phyloP scores from a whole-genome alignment of 2,329 filamentous ascomycete species.

The Sclerotinia borealis region DNA sequence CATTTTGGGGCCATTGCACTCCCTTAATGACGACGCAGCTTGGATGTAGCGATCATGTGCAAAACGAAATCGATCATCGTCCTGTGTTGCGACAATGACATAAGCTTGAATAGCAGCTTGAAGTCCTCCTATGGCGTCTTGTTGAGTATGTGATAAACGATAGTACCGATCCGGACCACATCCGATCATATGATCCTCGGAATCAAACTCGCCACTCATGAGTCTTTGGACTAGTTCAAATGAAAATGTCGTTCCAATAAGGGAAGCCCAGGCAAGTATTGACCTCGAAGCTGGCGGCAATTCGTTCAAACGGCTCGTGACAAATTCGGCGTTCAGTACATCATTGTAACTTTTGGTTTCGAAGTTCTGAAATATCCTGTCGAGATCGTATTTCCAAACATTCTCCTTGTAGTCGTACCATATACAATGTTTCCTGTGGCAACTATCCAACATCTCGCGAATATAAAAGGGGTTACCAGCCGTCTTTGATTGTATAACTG shows the following conservation, averaged over 20 bases:
- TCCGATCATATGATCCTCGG: conserved; percentile 34
- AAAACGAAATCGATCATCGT: conserved; percentile 83
- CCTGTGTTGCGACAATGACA: conserved; percentile 73
- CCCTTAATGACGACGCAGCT: conserved; percentile 63
- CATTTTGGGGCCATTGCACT: conserved; percentile 71
- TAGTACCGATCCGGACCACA: conserved; percentile 33
- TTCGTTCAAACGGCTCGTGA: conserved; percentile 70
- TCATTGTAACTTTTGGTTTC: conserved; percentile 72
- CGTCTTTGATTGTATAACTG: conserved; percentile 71
- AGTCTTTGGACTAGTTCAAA: conserved; percentile 75
- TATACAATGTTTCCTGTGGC: conserved; percentile 79
- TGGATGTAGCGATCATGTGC: conserved; percentile 82
- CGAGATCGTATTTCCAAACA: conserved; percentile 78
- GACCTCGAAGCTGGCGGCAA: conserved; percentile 67
- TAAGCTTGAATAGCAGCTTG: conserved; percentile 75
- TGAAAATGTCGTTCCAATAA: conserved; percentile 77
- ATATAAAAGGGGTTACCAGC: conserved; percentile 84
- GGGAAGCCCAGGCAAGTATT: conserved; percentile 78
- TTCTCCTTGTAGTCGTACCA: conserved; percentile 85
- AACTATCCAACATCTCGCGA: conserved; percentile 81
- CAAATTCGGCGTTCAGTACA: conserved; percentile 75
- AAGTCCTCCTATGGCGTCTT: conserved; percentile 70
- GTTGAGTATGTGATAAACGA: conserved; percentile 46
- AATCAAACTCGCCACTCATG: conserved; percentile 68
- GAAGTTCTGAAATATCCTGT: conserved; percentile 81